These are phyloP conservation scores for Alternaria ethzedia DNA, from an alignment of 2,329 filamentous ascomycete species.

Conservation along the genomic window DNA sequence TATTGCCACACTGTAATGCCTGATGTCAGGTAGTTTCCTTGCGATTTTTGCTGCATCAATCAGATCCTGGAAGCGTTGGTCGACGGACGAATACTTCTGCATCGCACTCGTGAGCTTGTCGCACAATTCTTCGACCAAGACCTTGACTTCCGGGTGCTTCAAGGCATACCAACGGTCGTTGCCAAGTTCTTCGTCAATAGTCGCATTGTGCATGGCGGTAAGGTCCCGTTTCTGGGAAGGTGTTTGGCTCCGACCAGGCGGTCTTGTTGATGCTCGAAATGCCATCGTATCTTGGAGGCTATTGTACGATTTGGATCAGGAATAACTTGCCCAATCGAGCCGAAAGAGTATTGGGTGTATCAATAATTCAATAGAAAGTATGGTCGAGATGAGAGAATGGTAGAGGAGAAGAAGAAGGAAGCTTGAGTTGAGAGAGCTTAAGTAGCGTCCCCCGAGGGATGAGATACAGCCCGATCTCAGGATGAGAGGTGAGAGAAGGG, in stretches of 20 bases:
- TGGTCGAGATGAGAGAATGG: too few relatives aligned
- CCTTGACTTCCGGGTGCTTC: neutral
- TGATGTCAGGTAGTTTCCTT: neutral
- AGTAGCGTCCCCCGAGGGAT: neutral
- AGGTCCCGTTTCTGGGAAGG: neutral
- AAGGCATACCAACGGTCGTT: slow-evolving; percentile 11
- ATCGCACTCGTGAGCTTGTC: neutral
- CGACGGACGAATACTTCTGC: neutral
- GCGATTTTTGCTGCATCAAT: neutral
- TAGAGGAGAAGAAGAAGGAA: neutral
- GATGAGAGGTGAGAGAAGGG: neutral
- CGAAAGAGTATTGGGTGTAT: neutral
- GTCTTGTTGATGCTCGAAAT: neutral
- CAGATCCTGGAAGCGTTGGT: neutral
- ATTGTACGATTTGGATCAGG: neutral
- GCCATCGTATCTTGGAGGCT: neutral
- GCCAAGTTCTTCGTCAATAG: neutral
- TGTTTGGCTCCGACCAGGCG: neutral
- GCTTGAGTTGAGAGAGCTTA: neutral
- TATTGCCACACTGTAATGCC: slow-evolving; percentile 4
- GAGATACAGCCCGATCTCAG: neutral
- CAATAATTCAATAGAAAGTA: neutral
- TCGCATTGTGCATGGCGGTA: neutral
- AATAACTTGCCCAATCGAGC: neutral
- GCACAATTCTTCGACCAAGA: neutral